Base-by-base conservation (phyloP, 257 asterid species). In the Pogostemon cablin region DNA sequence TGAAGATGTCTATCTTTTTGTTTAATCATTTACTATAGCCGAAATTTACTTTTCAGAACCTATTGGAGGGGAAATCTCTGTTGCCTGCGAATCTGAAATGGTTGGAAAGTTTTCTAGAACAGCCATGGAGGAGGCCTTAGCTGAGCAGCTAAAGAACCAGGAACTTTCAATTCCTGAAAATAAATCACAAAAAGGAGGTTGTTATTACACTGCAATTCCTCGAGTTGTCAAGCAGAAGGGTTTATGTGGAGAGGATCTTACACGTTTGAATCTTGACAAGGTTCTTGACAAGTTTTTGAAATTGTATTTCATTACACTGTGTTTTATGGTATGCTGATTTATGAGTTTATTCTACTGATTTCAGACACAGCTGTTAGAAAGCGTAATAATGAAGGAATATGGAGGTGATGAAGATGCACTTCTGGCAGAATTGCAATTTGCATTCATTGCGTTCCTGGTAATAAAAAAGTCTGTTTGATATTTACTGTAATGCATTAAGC, bases 221-320 rank as follows among this genome's bases (percentile, higher is more conserved):
- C 96, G 93, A 65, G 78, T 95, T 79, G 81, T 95, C 75, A 95
- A 95, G 82, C 91, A 75, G 62, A 86, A 82, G 83, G 99, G 98
- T 68, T 76, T 87, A 69, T 53, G 74, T 40, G 80, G 81, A 34
- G 71, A 80, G 71, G 99, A 95, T 56, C 96, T 95, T 40, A 95
- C 96, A n/a, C 77, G 49, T 78, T 78, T 95, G 90, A 95, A 95
- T 84, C 85, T 95, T 9, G 99, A 95, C 83, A 95, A 95, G 96
- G 99, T 89, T 25, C 32, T 25, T 25, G 32, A 25, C 32, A 84
- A 67, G 32, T 25, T 25, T 25, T 15, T 48, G 54, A 38, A 66
- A 58, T 35, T 68, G 11, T 52, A 38, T 35, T 56, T 68, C n/a
- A 3, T 54, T 35, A 37, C 57, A 56, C 20, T 66, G 62, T 15